Conservation (phyloP, 2,329 filamentous ascomycete species). For the Stagonosporopsis cucurbitacearum region DNA sequence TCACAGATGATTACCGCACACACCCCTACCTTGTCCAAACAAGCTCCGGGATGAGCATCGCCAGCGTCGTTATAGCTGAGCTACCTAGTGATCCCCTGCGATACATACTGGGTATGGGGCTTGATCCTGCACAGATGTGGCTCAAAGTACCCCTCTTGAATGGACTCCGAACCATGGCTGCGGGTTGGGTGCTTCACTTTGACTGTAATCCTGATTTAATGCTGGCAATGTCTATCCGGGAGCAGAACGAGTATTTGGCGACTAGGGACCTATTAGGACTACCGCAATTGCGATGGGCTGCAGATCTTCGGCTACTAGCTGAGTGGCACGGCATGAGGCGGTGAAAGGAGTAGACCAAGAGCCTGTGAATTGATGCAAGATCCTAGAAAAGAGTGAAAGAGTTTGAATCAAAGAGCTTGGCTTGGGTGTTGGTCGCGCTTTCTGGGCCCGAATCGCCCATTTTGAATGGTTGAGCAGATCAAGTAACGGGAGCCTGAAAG, state of each 20-base stretch:
- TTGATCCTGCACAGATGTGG: background rate
- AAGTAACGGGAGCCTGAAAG: no score
- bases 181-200: background rate
- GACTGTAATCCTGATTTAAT: slow-evolving; percentile 9
- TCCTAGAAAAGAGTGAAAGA: no score
- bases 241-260: slow-evolving; percentile 6
- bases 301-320: background rate
- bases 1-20: background rate
- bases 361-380: background rate
- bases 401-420: no score
- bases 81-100: background rate
- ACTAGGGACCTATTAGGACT: background rate
- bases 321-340: background rate
- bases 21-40: background rate
- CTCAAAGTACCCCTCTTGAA: background rate
- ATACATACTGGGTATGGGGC: background rate
- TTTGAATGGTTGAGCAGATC: no score
- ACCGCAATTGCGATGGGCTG: slow-evolving; percentile 5
- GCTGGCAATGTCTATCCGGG: background rate
- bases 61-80: background rate
- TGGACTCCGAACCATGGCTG: background rate
- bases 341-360: background rate
- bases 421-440: no score
- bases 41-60: background rate
- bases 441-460: no score